Evolutionary conservation across 257 asterid species (phyloP).

Genomic region (Apocynum venetum): DNA sequence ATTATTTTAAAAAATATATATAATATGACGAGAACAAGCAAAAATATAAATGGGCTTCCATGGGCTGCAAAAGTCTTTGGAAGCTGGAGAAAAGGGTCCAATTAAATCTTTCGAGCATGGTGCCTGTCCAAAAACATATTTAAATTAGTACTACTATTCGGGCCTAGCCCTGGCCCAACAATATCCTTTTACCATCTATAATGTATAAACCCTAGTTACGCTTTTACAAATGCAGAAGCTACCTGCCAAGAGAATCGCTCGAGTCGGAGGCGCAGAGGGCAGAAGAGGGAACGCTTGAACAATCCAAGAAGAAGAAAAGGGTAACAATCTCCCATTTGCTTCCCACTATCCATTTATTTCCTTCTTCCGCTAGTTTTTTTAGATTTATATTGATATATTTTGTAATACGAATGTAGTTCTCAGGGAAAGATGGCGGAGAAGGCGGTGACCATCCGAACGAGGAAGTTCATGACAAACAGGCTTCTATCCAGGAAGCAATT

Average conservation of each 20-base stretch:
- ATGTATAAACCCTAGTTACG: neutral
- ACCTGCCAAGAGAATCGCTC: slow-evolving; percentile 1
- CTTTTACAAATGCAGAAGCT: neutral
- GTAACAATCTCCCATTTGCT: neutral
- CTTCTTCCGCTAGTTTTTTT: neutral
- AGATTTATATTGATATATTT: neutral
- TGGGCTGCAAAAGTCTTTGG: neutral
- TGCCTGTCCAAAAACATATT: neutral
- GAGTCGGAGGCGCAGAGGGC: slow-evolving; percentile 5
- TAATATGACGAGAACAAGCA: too few relatives aligned
- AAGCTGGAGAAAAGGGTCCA: neutral
- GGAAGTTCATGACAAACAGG: slow-evolving; percentile 91
- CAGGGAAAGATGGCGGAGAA: slow-evolving; percentile 83
- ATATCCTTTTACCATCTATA: neutral
- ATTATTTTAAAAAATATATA: too few relatives aligned
- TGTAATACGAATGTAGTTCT: neutral
- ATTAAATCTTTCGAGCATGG: too few relatives aligned
- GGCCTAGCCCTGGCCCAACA: neutral
- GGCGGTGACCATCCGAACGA: slow-evolving; percentile 80
- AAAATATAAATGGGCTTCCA: too few relatives aligned
- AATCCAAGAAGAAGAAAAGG: neutral
- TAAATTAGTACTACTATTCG: neutral
- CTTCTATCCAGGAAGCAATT: slow-evolving; percentile 87
- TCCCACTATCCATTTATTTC: neutral
- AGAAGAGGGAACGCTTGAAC: neutral